Evolutionary conservation across 441 rosid genomes (phyloP).

Genomic region (Hura crepitans): DNA sequence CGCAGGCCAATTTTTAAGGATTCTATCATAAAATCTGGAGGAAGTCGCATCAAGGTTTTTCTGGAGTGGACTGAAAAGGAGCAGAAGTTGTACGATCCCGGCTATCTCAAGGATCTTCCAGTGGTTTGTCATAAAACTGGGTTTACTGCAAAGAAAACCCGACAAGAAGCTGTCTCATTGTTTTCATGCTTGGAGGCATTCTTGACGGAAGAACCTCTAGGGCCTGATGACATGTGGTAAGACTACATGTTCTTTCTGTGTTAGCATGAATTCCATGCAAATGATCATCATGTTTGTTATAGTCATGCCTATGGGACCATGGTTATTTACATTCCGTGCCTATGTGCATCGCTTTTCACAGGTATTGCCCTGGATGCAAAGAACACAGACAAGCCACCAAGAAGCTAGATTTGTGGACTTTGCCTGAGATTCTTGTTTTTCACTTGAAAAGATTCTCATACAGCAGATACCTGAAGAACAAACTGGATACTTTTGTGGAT

Average conservation of each 20-base stretch:
- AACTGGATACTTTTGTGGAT: constrained; percentile 72
- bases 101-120: constrained; percentile 72
- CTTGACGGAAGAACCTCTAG: constrained; percentile 75
- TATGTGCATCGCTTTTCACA: constrained; percentile 18
- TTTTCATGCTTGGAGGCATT: constrained; percentile 74
- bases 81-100: constrained; percentile 55
- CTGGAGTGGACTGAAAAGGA: constrained; percentile 67
- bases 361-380: constrained; percentile 76
- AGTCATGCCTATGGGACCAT: too few species aligned
- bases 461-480: constrained; percentile 59
- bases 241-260: background rate
- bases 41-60: constrained; percentile 40
- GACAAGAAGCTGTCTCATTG: constrained; percentile 59
- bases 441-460: constrained; percentile 73
- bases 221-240: constrained; percentile 87
- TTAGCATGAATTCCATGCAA: background rate
- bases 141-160: constrained; percentile 41
- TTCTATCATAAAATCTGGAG: constrained; percentile 43
- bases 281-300: constrained; percentile 1
- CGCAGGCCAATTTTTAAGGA: constrained; percentile 47
- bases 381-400: constrained; percentile 65
- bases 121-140: constrained; percentile 54
- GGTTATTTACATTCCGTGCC: background rate
- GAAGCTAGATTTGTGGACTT: constrained; percentile 70
- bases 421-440: constrained; percentile 67